Evolutionary conservation across 2,329 filamentous ascomycete species (phyloP).

Genomic region (Leptographium flavum): DNA sequence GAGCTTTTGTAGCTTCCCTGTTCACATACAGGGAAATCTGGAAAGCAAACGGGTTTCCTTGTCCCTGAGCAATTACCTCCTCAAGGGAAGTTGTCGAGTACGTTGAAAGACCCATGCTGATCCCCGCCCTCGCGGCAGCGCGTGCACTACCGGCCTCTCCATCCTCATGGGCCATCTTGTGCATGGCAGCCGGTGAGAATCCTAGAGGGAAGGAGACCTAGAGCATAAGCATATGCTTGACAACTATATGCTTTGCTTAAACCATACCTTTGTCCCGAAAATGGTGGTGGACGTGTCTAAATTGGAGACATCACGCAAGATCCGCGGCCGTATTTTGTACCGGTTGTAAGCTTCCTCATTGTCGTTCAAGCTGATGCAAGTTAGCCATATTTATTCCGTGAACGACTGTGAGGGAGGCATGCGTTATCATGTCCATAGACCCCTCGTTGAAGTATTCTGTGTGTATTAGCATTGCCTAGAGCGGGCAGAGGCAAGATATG

Average conservation of each 20-base stretch:
- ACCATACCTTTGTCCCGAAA: constrained; percentile 23
- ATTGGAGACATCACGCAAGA: constrained; percentile 20
- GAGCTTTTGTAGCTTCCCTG: constrained; percentile 23
- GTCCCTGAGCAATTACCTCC: constrained; percentile 26
- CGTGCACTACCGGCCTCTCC: constrained; percentile 34
- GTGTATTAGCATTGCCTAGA: no score
- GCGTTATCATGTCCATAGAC: constrained; percentile 38
- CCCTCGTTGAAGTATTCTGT: constrained; percentile 45
- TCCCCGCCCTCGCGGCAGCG: constrained; percentile 26
- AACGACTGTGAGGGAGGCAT: no score
- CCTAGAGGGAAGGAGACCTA: constrained; percentile 37
- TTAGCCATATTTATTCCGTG: background rate
- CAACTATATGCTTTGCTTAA: no score
- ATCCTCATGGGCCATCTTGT: constrained; percentile 34
- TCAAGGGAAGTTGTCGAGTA: constrained; percentile 31
- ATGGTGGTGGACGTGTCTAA: constrained; percentile 21
- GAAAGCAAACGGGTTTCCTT: constrained; percentile 30
- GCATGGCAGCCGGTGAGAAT: constrained; percentile 38
- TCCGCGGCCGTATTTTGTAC: constrained; percentile 31
- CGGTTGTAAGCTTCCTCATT: constrained; percentile 37
- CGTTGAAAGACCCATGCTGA: constrained; percentile 32
- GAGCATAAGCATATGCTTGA: no score
- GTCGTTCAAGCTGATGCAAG: constrained; percentile 26
- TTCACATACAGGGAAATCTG: constrained; percentile 39
- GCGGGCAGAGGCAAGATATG: no score